Conservation (phyloP, 345 rosid species). For the Camelina neglecta region DNA sequence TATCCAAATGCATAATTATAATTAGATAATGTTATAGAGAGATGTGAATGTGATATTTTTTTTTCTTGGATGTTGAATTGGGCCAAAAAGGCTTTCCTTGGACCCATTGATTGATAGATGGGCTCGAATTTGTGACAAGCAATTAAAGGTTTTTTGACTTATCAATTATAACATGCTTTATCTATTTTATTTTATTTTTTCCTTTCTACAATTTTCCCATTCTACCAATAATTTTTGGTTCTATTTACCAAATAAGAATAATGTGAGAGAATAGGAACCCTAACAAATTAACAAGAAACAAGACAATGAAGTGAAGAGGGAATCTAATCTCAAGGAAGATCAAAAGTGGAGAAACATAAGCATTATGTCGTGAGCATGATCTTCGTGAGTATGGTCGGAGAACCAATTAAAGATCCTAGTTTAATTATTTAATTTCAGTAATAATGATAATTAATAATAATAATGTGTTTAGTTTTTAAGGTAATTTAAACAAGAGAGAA, state of each 20-base stretch:
- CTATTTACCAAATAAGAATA: constrained; percentile 12
- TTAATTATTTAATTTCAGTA: constrained; percentile 23
- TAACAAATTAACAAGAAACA: constrained; percentile 37
- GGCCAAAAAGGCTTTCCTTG: constrained; percentile 17
- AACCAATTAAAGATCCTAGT: constrained; percentile 26
- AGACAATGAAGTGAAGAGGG: background rate
- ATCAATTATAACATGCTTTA: background rate
- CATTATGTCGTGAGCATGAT: constrained; percentile 39
- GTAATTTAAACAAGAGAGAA: constrained; percentile 25
- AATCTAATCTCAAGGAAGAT: constrained; percentile 41
- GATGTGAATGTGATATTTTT: background rate
- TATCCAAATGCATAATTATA: background rate
- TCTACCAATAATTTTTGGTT: background rate
- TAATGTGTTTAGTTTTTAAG: constrained; percentile 15
- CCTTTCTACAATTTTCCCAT: background rate
- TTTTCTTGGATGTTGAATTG: background rate
- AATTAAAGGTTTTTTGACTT: background rate
- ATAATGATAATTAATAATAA: constrained; percentile 9
- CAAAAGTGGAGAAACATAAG: constrained; percentile 37
- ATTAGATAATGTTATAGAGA: background rate
- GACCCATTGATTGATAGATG: background rate
- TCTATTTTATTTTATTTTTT: background rate
- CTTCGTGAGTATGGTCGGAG: constrained; percentile 41
- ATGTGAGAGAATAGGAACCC: constrained; percentile 7
- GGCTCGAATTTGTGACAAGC: background rate